Evolutionary conservation across 2,329 filamentous ascomycete genomes (phyloP).

Genomic region (Diaporthe sp.): DNA sequence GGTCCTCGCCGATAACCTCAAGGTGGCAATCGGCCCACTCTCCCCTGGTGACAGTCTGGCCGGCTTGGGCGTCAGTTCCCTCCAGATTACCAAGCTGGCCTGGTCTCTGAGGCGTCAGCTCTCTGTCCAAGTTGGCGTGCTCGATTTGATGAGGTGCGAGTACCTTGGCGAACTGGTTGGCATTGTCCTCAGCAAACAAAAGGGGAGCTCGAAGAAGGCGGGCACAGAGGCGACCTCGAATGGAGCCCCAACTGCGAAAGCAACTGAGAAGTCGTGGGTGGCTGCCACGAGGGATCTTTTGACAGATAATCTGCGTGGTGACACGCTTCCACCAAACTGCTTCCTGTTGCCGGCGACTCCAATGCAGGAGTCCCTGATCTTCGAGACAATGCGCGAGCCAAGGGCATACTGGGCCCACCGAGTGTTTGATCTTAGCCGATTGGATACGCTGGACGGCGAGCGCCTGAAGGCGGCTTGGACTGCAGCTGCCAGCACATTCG

Average conservation of each 20-base stretch:
- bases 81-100: slow-evolving; percentile 46
- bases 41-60: slow-evolving; percentile 45
- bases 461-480: slow-evolving; percentile 52
- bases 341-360: slow-evolving; percentile 50
- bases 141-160: slow-evolving; percentile 47
- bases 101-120: slow-evolving; percentile 44
- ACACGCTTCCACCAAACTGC: slow-evolving; percentile 37
- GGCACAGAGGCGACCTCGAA: background rate
- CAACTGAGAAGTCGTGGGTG: slow-evolving; percentile 40
- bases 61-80: slow-evolving; percentile 45
- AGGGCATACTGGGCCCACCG: slow-evolving; percentile 57
- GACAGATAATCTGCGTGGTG: slow-evolving; percentile 41
- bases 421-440: slow-evolving; percentile 50
- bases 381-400: slow-evolving; percentile 54
- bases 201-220: background rate
- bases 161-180: slow-evolving; percentile 45
- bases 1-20: slow-evolving; percentile 39
- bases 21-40: slow-evolving; percentile 31
- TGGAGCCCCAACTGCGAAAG: background rate
- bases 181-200: slow-evolving; percentile 35
- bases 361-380: slow-evolving; percentile 55
- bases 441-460: slow-evolving; percentile 46
- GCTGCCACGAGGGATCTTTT: slow-evolving; percentile 36
- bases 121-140: slow-evolving; percentile 43
- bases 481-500: slow-evolving; percentile 47